phyloP scores from a whole-genome alignment of 1,284 basidiomycete genomes.

The Sporisorium sorghi region DNA sequence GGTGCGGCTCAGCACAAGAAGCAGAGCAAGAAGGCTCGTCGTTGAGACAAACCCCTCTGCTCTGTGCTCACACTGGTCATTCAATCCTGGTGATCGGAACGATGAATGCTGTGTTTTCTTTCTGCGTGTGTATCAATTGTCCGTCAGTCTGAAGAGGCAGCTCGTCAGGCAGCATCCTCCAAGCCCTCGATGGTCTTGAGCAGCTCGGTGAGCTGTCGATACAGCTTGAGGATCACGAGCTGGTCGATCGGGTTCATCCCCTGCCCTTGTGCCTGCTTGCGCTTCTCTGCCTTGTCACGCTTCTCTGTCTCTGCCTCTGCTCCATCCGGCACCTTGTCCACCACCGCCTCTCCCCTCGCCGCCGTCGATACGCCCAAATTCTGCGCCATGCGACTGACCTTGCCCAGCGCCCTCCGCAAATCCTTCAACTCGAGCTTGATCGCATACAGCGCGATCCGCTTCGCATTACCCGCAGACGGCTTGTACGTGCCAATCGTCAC shows the following conservation, averaged over 20 bases:
- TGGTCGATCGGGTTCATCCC: constrained; percentile 65
- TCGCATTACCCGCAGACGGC: constrained; percentile 57
- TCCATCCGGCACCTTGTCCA: neutral
- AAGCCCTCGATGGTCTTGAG: constrained; percentile 63
- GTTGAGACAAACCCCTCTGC: constrained; percentile 9
- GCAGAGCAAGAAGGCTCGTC: constrained; percentile 22
- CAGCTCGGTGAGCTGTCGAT: constrained; percentile 61
- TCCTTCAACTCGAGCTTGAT: constrained; percentile 66
- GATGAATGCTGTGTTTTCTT: too few species aligned
- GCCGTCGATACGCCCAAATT: constrained; percentile 11
- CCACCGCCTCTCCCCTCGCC: neutral
- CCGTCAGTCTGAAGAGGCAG: neutral
- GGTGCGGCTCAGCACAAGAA: too few species aligned
- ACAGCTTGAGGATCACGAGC: constrained; percentile 63
- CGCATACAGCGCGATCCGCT: constrained; percentile 67
- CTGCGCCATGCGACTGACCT: constrained; percentile 53
- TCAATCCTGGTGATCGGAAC: too few species aligned
- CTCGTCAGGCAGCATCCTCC: constrained; percentile 36
- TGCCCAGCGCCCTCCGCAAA: constrained; percentile 60
- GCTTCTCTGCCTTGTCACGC: neutral
- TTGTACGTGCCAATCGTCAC: constrained; percentile 64
- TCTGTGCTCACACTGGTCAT: neutral
- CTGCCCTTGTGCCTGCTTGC: constrained; percentile 1
- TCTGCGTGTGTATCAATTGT: neutral
- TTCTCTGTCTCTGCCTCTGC: neutral